These are phyloP conservation scores for Xerocomus nothofagi DNA, from an alignment of 1,284 basidiomycete species.

Conservation along the genomic window DNA sequence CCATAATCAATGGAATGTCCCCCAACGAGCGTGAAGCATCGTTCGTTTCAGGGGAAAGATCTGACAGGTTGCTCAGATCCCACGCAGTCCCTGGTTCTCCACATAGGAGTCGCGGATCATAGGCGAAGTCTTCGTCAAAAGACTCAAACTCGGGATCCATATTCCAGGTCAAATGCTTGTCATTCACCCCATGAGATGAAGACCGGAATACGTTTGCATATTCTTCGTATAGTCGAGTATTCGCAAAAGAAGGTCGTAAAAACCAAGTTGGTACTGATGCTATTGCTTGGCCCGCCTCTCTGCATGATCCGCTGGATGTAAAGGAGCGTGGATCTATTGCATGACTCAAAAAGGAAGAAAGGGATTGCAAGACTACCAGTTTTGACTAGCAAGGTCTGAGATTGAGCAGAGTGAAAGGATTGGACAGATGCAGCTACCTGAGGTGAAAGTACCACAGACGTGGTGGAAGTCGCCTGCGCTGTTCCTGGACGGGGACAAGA, in stretches of 20 bases:
- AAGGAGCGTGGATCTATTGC: slow-evolving; percentile 36
- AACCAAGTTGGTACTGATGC: slow-evolving; percentile 49
- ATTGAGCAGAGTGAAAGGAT: slow-evolving; percentile 3
- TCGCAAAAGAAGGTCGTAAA: slow-evolving; percentile 50
- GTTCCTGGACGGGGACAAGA: slow-evolving; percentile 39
- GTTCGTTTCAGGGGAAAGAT: slow-evolving; percentile 18
- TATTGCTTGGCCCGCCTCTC: slow-evolving; percentile 12
- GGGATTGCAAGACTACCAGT: slow-evolving; percentile 57
- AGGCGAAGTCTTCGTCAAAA: slow-evolving; percentile 36
- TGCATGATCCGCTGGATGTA: slow-evolving; percentile 9
- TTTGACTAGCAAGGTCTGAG: slow-evolving; percentile 51
- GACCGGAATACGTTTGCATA: slow-evolving; percentile 45
- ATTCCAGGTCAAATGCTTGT: slow-evolving; percentile 36
- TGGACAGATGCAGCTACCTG: slow-evolving; percentile 44
- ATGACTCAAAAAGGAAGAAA: slow-evolving; percentile 56
- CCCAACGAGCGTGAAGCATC: slow-evolving; percentile 13
- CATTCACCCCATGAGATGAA: slow-evolving; percentile 11
- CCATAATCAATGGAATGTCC: slow-evolving; percentile 25
- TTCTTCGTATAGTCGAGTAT: slow-evolving; percentile 44
- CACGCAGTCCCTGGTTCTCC: slow-evolving; percentile 17
- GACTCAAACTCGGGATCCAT: slow-evolving; percentile 30
- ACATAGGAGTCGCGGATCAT: slow-evolving; percentile 21
- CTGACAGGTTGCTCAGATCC: slow-evolving; percentile 26
- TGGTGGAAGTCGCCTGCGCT: slow-evolving; percentile 56
- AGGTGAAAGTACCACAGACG: slow-evolving; percentile 63